Base-by-base conservation (phyloP, 768 basidiomycete species). In the Plicaturopsis crispa region DNA sequence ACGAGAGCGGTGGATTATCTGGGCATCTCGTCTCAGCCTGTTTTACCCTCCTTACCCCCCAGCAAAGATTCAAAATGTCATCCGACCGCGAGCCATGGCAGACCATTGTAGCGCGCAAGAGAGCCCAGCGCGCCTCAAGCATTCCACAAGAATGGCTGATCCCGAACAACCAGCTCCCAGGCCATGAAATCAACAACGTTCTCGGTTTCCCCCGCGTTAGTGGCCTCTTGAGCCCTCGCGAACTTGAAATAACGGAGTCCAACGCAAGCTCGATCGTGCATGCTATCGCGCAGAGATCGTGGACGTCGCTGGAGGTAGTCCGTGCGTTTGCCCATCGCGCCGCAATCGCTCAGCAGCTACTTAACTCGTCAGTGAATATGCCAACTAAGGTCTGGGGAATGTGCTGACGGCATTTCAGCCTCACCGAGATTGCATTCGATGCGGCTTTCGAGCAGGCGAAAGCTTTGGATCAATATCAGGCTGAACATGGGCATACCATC, bases 271-370 rank as follows among this genome's bases (percentile, higher is more conserved):
- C n/a, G n/a, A n/a, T n/a, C n/a, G n/a, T 88, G 4, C 60, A 86
- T 19, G 79, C 70, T 22, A 59, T 89, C 11, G 73, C 72, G 11
- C 56, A 48, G 1, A 67, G 67, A 3, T 54, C 61, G 31, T 85
- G 77, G 78, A 67, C 80, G 1, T 63, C 81, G 2, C 72, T 84
- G 2, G 72, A 75, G 12, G 84, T 86, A 2, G 80, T 78, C 0
- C 75, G 63, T 1, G 83, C 86, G 0, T 89, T 80, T 57, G 77
- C 71, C 47, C 87, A 88, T 56, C 65, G 85, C 31, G 88, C 88
- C 0, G 70, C 84, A 31, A 56, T 91, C 32, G 86, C 86, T 4
- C 85, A 91, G 33, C 85, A 88, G 47, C 53, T 87, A n/a, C n/a
- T n/a, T n/a, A n/a, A n/a, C n/a, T n/a, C n/a, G n/a, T n/a, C n/a